phyloP scores from a whole-genome alignment of 495 filamentous ascomycete species.

The Neurospora sp. region DNA sequence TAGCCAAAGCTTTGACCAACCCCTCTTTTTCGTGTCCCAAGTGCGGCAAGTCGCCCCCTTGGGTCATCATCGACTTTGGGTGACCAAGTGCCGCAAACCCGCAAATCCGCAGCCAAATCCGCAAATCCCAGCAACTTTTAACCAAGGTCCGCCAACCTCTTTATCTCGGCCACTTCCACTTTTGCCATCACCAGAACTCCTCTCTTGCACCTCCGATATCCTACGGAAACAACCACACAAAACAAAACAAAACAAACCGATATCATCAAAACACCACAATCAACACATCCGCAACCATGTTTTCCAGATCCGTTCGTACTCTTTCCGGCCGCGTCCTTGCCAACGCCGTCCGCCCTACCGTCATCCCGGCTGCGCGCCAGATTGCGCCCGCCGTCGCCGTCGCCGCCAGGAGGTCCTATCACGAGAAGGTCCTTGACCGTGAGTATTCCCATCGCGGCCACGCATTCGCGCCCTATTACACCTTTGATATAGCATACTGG shows the following conservation, averaged over 20 bases:
- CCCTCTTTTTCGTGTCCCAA: neutral
- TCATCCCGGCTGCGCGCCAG: conserved; percentile 26
- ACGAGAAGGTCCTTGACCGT: conserved; percentile 65
- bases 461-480: neutral
- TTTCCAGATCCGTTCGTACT: conserved; percentile 26
- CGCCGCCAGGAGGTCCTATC: conserved; percentile 39
- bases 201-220: neutral
- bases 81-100: conserved; percentile 19
- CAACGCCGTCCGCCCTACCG: conserved; percentile 13
- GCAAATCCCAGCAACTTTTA: conserved; percentile 15
- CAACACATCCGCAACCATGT: conserved; percentile 16
- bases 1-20: conserved; percentile 13
- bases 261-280: neutral
- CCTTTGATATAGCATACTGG: neutral
- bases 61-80: conserved; percentile 15
- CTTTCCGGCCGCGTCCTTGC: conserved; percentile 18
- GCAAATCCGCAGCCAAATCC: neutral
- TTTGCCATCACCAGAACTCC: neutral
- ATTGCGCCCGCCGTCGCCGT: conserved; percentile 24
- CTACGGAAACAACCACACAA: neutral
- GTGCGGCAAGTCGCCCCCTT: conserved; percentile 19
- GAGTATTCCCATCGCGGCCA: neutral
- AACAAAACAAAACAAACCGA: neutral
- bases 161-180: neutral
- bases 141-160: conserved; percentile 6